These are phyloP conservation scores for Globisporangium lucens DNA, from an alignment of 352 stramenopile species.

Conservation along the genomic window DNA sequence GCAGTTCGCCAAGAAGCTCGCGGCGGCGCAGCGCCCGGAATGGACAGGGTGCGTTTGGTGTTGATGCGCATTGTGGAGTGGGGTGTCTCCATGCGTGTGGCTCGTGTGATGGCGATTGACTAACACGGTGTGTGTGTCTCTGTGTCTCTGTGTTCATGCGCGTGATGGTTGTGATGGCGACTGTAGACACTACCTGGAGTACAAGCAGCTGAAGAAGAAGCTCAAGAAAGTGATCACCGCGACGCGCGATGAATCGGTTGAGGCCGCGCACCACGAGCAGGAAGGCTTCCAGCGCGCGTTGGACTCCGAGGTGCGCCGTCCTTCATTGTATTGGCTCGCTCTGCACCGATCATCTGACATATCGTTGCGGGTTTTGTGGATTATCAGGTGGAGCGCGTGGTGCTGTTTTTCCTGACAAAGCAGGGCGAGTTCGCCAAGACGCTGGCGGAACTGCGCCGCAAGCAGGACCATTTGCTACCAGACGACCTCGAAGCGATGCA, in stretches of 20 bases:
- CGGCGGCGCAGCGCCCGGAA: constrained; percentile 60
- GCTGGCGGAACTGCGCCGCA: constrained; percentile 42
- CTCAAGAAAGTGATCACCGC: constrained; percentile 70
- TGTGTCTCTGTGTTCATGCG: neutral
- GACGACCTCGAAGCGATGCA: constrained; percentile 71
- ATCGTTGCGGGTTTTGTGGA: neutral
- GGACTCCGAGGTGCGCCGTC: constrained; percentile 50
- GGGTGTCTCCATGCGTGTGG: neutral
- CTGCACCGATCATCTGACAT: neutral
- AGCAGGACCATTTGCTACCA: constrained; percentile 39
- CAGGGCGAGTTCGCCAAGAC: constrained; percentile 82
- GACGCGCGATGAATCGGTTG: constrained; percentile 28
- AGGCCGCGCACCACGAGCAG: constrained; percentile 36
- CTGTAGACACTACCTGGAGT: constrained; percentile 84
- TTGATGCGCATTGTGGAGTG: neutral
- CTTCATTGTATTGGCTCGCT: neutral
- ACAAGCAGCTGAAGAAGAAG: constrained; percentile 89
- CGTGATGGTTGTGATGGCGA: neutral
- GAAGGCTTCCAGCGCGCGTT: constrained; percentile 72
- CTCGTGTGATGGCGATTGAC: neutral
- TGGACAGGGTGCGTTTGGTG: constrained; percentile 50
- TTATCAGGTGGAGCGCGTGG: constrained; percentile 59
- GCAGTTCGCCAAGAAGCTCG: constrained; percentile 83
- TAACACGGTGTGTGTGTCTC: neutral
- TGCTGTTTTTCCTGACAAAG: constrained; percentile 85